Base-by-base conservation (phyloP, 2,329 filamentous ascomycete species). In the Anthostomella pinea region DNA sequence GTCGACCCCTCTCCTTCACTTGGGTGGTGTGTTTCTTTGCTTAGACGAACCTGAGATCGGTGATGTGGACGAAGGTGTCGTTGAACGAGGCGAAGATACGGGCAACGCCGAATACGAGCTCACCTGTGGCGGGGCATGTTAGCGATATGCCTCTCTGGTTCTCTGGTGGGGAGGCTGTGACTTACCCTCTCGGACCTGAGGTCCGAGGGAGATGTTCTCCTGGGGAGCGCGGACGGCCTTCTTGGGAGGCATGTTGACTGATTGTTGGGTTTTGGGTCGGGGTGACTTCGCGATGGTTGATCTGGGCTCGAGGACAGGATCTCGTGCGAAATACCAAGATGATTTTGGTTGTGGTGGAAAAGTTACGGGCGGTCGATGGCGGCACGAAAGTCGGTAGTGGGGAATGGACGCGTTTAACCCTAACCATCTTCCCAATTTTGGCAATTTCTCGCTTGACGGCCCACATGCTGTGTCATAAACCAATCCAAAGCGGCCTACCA, bases 181-280 rank as follows among this genome's bases (percentile, higher is more conserved):
- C 81, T 66, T 69, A 91, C 88, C 90, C 80, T 96, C 91, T 68
- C 90, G 85, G 76, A 90, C 87, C 72, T 95, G 87, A 68, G 93
- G 93, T 63, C 93, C 93, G 63, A 97, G 83, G 73, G 86, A 90
- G 79, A 98, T 93, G 77, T 98, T 98, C 84, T 97, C 93, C 77
- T 91, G 83, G 62, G 81, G 79, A 64, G 86, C 82, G 68, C 84
- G 79, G 63, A 81, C 74, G 70, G 83, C 83, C 79, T 91, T 90
- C 83, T 94, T 94, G 70, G 90, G 90, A 73, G 90, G 76, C 91
- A 97, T 97, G 68, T 72, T 87, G 77, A 70, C 62, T 62, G 62
- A 51, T 60, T 57, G 46, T 52, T 36, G 41, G 19, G 40, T 44
- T 46, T 52, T 53, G 43, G 46, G 36, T 52, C 50, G 50, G 53